Evolutionary conservation across 305 asterid genomes (phyloP).

Genomic region (Solanum hybrid): DNA sequence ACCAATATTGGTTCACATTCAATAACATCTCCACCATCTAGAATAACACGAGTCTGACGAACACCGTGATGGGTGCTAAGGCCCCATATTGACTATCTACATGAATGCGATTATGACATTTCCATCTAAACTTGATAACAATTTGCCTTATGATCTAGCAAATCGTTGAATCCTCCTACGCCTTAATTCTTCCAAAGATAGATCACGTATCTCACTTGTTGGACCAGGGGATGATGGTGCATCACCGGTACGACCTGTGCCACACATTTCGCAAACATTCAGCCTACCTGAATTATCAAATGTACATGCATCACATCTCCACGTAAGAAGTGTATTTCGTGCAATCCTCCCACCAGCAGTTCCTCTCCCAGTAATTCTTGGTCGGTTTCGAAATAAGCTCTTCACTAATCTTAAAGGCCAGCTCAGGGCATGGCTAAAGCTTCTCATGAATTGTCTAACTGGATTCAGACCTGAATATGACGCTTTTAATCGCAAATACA

Average conservation of each 20-base stretch:
- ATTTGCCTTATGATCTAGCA: conserved; percentile 18
- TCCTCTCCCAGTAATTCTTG: conserved; percentile 45
- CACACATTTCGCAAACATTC: conserved; percentile 63
- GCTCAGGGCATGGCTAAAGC: conserved; percentile 26
- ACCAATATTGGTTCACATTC: background rate
- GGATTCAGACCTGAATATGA: background rate
- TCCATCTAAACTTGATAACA: background rate
- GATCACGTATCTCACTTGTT: conserved; percentile 11
- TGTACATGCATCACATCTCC: conserved; percentile 81
- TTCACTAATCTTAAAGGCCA: conserved; percentile 48
- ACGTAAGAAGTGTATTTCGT: conserved; percentile 14
- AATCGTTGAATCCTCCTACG: conserved; percentile 58
- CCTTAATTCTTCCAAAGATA: conserved; percentile 53
- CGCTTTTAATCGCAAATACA: background rate
- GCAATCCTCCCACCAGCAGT: conserved; percentile 22
- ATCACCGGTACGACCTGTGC: conserved; percentile 23
- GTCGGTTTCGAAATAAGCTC: conserved; percentile 15
- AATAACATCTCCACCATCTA: background rate
- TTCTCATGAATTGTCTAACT: conserved; percentile 4
- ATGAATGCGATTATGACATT: background rate
- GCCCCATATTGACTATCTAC: background rate
- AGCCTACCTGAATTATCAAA: conserved; percentile 45
- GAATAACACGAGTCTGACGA: background rate
- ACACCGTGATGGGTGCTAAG: background rate
- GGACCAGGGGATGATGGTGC: background rate